A percentile compares a stretch with the other conserved stretches of the same genome.
Evolutionary conservation across 805 yeast species (phyloP).

Genomic region (Kregervanrija fluxuum): DNA sequence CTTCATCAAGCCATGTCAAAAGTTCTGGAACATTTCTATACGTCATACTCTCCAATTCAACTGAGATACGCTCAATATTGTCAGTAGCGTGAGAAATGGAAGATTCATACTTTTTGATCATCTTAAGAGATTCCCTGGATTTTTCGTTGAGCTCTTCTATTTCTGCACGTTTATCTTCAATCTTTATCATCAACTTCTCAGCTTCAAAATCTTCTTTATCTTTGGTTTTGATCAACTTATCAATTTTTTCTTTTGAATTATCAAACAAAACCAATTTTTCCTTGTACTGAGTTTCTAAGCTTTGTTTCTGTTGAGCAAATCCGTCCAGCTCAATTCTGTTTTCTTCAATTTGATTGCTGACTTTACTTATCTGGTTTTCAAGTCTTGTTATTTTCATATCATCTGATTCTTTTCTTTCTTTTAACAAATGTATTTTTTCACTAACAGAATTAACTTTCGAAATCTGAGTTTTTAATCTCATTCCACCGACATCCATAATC

Average conservation of each 20-base stretch:
- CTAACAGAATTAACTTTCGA: slow-evolving; percentile 72
- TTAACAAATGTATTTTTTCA: slow-evolving; percentile 56
- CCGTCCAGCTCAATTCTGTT: slow-evolving; percentile 39
- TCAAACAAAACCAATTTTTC: slow-evolving; percentile 20
- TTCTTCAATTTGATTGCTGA: slow-evolving; percentile 37
- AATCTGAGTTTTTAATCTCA: slow-evolving; percentile 67
- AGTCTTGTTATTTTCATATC: slow-evolving; percentile 51
- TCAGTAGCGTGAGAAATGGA: slow-evolving; percentile 28
- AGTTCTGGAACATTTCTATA: slow-evolving; percentile 48
- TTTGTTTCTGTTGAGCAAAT: slow-evolving; percentile 28
- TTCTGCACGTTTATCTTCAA: slow-evolving; percentile 57
- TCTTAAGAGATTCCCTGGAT: slow-evolving; percentile 28
- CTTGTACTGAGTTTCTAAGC: slow-evolving; percentile 25
- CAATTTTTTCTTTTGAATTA: slow-evolving; percentile 32
- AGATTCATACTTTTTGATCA: slow-evolving; percentile 23
- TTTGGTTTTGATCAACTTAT: slow-evolving; percentile 33
- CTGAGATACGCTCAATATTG: slow-evolving; percentile 24
- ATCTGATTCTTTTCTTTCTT: slow-evolving; percentile 50
- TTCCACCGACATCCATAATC: slow-evolving; percentile 90
- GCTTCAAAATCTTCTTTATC: slow-evolving; percentile 5
- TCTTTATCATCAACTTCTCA: slow-evolving; percentile 41
- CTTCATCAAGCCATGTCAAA: slow-evolving; percentile 43
- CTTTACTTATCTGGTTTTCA: slow-evolving; percentile 55
- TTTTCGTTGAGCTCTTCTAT: slow-evolving; percentile 32
- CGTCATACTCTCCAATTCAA: too few relatives aligned